These are phyloP conservation scores for Chlorella sorokiniana DNA, from an alignment of 139 green algal species.

Conservation along the genomic window DNA sequence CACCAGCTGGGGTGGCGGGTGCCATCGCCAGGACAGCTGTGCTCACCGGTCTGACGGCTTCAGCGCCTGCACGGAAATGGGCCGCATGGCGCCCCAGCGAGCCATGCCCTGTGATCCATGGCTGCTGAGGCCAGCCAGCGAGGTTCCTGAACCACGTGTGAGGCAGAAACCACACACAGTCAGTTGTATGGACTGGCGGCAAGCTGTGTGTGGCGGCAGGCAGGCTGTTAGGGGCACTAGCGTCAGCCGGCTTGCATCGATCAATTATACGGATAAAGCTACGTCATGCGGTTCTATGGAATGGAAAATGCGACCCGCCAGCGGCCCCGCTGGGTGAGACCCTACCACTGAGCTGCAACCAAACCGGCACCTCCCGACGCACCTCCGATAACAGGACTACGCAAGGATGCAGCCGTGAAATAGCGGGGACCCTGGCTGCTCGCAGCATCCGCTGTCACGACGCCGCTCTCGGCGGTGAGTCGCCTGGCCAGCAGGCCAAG, in stretches of 20 bases:
- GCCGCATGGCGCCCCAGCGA: slow-evolving; percentile 44
- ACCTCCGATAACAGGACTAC: slow-evolving; percentile 17
- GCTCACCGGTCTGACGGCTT: slow-evolving; percentile 74
- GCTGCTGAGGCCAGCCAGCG: background rate
- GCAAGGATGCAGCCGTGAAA: slow-evolving; percentile 3
- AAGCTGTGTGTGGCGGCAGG: no score
- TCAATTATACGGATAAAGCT: no score
- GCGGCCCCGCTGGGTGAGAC: background rate
- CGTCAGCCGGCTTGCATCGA: no score
- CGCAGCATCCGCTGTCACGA: background rate
- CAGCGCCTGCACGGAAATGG: slow-evolving; percentile 76
- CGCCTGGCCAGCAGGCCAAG: slow-evolving; percentile 24
- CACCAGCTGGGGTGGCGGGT: no score
- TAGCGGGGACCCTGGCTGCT: background rate
- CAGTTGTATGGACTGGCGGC: no score
- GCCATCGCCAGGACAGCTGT: no score
- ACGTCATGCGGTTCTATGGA: no score
- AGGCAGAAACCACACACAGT: no score
- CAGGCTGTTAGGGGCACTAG: no score
- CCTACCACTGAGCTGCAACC: slow-evolving; percentile 17
- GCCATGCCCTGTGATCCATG: slow-evolving; percentile 1
- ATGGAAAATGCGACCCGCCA: no score
- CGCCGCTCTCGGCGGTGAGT: background rate
- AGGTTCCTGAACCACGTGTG: background rate
- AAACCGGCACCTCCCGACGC: background rate